These are phyloP conservation scores for Ceratocystis destructans DNA, from an alignment of 2,329 filamentous ascomycete genomes.

Conservation along the genomic window DNA sequence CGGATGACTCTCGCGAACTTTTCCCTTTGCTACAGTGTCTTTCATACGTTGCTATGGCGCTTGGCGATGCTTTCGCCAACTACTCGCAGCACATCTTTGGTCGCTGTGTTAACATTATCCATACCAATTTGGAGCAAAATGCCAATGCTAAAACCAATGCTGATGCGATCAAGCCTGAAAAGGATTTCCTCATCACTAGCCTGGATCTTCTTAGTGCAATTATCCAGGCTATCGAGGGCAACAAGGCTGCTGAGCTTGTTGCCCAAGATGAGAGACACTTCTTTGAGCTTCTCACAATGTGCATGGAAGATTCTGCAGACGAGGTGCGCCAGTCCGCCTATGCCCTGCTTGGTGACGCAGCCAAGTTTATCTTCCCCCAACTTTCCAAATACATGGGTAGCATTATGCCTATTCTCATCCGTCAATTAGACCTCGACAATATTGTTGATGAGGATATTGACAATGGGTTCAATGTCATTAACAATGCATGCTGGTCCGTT, in stretches of 20 bases:
- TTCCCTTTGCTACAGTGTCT: constrained; percentile 94
- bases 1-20: constrained; percentile 80
- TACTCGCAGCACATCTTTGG: constrained; percentile 78
- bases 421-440: constrained; percentile 70
- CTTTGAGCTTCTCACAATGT: constrained; percentile 80
- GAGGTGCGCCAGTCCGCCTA: constrained; percentile 95
- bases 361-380: constrained; percentile 78
- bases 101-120: constrained; percentile 81
- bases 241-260: constrained; percentile 64
- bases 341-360: constrained; percentile 84
- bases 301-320: constrained; percentile 80
- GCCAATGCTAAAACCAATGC: constrained; percentile 55
- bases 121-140: constrained; percentile 74
- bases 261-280: constrained; percentile 63
- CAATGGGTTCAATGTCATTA: constrained; percentile 78
- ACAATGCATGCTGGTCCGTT: constrained; percentile 95
- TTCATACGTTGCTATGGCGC: constrained; percentile 80
- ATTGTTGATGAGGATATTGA: constrained; percentile 70
- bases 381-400: constrained; percentile 59
- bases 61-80: constrained; percentile 67
- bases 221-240: constrained; percentile 69
- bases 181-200: constrained; percentile 93
- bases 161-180: constrained; percentile 66
- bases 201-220: constrained; percentile 86
- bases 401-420: constrained; percentile 69